phyloP scores from a whole-genome alignment of 139 green algal species.

The Closterium sp. region DNA sequence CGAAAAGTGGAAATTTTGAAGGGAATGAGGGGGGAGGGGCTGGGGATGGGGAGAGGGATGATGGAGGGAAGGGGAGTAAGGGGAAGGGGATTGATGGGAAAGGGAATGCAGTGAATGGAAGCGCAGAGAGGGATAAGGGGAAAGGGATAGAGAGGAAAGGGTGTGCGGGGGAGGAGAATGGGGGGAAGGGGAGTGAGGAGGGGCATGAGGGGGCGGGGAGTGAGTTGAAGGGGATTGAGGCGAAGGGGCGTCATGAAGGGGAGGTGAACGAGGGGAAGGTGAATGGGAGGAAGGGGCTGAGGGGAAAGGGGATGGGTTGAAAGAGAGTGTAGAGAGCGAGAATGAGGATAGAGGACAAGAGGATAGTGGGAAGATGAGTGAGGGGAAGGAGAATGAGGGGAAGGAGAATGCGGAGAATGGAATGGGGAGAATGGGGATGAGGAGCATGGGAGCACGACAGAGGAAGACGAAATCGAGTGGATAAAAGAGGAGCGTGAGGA shows the following conservation, averaged over 20 bases:
- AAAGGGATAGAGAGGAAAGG: not conserved
- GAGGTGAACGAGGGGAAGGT: no score
- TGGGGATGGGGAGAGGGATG: not conserved
- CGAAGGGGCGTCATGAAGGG: not conserved
- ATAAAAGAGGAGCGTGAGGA: not conserved
- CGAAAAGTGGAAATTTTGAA: no score
- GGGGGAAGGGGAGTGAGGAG: not conserved
- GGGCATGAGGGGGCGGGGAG: not conserved
- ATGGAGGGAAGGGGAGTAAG: not conserved
- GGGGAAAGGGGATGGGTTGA: not conserved
- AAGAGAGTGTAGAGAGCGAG: not conserved
- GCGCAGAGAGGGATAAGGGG: not conserved
- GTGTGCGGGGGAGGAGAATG: not conserved
- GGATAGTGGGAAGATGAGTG: not conserved
- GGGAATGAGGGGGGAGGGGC: no score
- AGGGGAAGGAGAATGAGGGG: not conserved
- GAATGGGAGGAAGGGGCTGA: not conserved
- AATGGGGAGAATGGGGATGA: not conserved
- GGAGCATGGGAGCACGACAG: not conserved
- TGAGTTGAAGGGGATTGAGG: not conserved
- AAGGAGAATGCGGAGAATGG: not conserved
- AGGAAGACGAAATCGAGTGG: not conserved
- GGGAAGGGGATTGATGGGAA: not conserved
- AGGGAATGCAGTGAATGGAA: not conserved
- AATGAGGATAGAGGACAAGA: not conserved